Conservation (phyloP, 2,329 filamentous ascomycete genomes). For the Teratosphaeria epicoccoides region DNA sequence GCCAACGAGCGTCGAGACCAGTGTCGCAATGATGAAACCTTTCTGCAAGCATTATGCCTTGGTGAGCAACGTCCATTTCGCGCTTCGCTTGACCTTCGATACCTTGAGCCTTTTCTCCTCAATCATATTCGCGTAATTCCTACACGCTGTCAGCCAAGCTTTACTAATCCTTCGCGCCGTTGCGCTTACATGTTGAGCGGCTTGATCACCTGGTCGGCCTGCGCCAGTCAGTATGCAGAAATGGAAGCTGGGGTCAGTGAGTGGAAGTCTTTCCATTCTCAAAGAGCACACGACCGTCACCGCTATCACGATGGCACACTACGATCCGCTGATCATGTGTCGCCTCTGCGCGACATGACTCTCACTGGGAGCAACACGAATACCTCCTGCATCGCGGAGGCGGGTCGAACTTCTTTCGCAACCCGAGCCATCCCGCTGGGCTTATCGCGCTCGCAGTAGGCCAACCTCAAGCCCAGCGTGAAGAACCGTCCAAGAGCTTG, state of each 20-base stretch:
- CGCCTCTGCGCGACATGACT: not conserved
- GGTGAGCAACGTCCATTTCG: not conserved
- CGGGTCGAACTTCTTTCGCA: not conserved
- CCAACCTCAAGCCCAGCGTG: not conserved
- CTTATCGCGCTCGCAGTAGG: not conserved
- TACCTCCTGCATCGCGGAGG: not conserved
- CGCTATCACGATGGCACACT: not conserved
- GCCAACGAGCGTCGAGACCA: constrained; percentile 35
- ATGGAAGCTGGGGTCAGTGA: not conserved
- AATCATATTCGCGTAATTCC: constrained; percentile 3
- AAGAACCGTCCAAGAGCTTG: not conserved
- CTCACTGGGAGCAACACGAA: not conserved
- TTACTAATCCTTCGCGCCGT: not conserved
- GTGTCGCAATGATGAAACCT: constrained; percentile 36
- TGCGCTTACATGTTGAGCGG: not conserved
- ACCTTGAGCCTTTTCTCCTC: constrained; percentile 5
- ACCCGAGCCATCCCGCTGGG: not conserved
- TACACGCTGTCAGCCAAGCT: not conserved
- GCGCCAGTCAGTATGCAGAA: not conserved
- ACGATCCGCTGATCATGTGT: not conserved
- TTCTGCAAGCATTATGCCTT: not conserved
- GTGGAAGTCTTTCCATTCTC: not conserved
- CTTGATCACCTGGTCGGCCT: not conserved
- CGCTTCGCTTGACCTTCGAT: not conserved
- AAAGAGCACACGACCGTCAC: not conserved